phyloP scores from a whole-genome alignment of 192 early-diverging fungal species.

The Phycomyces blakesleeanus region DNA sequence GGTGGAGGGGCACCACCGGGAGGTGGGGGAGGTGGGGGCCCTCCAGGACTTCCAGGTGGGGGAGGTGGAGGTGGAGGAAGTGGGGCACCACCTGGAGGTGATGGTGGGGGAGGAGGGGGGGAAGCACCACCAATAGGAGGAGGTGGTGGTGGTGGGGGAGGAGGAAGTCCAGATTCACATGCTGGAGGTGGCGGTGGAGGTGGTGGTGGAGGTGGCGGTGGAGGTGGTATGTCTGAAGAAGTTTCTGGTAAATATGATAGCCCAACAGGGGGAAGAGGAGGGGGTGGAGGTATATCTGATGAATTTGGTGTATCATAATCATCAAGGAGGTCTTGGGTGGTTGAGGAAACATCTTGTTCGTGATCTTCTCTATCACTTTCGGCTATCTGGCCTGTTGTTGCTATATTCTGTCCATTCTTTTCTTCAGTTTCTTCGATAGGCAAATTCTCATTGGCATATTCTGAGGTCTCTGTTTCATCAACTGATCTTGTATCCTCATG shows the following conservation, averaged over 20 bases:
- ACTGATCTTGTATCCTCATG: not conserved
- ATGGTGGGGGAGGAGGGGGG: slow-evolving; percentile 37
- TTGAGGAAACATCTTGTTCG: not conserved
- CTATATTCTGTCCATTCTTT: too few species aligned
- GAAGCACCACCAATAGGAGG: slow-evolving; percentile 11
- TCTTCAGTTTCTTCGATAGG: too few species aligned
- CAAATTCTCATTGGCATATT: not conserved
- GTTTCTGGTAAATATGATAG: too few species aligned
- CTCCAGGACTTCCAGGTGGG: slow-evolving; percentile 40
- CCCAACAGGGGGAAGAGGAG: slow-evolving; percentile 34
- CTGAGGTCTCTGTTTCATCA: not conserved
- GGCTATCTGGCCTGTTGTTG: too few species aligned
- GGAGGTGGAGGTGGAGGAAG: slow-evolving; percentile 36
- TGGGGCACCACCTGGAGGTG: slow-evolving; percentile 25
- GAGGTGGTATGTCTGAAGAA: slow-evolving; percentile 9
- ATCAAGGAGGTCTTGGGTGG: not conserved
- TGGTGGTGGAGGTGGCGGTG: slow-evolving; percentile 12
- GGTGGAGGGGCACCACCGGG: slow-evolving; percentile 31
- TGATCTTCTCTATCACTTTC: too few species aligned
- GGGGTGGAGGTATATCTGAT: slow-evolving; percentile 15
- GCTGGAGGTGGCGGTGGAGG: slow-evolving; percentile 36
- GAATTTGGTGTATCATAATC: not conserved
- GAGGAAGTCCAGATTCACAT: slow-evolving; percentile 20
- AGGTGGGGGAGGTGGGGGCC: slow-evolving; percentile 33
- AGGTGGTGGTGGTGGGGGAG: slow-evolving; percentile 37